phyloP scores from a whole-genome alignment of 1,139 yeast genomes.

The Kodamaea anthophila region DNA sequence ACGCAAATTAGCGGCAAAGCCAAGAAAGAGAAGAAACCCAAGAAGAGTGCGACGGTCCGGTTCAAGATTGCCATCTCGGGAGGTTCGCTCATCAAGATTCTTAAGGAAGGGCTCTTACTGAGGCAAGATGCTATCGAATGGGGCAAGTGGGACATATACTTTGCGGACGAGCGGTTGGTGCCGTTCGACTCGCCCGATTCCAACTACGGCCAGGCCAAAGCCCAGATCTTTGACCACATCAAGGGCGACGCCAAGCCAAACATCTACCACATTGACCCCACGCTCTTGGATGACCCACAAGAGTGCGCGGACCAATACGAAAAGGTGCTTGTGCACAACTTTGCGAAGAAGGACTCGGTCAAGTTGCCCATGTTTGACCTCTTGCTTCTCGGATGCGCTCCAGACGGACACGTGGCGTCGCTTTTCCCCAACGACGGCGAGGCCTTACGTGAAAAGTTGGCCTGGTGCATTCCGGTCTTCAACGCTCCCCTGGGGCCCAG shows the following conservation, averaged over 20 bases:
- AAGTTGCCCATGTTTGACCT: conserved; percentile 92
- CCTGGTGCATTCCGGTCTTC: conserved; percentile 94
- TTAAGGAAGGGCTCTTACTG: conserved; percentile 74
- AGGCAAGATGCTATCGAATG: conserved; percentile 63
- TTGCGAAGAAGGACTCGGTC: conserved; percentile 95
- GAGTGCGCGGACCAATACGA: conserved; percentile 95
- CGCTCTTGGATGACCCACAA: conserved; percentile 74
- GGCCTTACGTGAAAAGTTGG: conserved; percentile 79
- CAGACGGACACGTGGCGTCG: conserved; percentile 97
- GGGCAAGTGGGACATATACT: conserved; percentile 75
- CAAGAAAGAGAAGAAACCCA: conserved; percentile 35
- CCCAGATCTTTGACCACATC: conserved; percentile 71
- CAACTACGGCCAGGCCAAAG: conserved; percentile 83
- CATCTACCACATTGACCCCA: conserved; percentile 77
- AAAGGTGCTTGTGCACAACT: conserved; percentile 74
- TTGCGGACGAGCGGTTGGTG: conserved; percentile 69
- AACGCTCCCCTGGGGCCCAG: conserved; percentile 90
- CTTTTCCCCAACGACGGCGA: conserved; percentile 87
- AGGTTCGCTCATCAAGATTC: conserved; percentile 81
- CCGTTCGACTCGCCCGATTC: conserved; percentile 68
- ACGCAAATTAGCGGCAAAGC: conserved; percentile 7
- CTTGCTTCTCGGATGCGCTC: conserved; percentile 91
- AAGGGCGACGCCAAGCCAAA: conserved; percentile 52
- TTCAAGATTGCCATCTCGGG: conserved; percentile 91
- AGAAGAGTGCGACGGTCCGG: conserved; percentile 49